phyloP scores from a whole-genome alignment of 148 eudicot species.

The Spergularia marina region DNA sequence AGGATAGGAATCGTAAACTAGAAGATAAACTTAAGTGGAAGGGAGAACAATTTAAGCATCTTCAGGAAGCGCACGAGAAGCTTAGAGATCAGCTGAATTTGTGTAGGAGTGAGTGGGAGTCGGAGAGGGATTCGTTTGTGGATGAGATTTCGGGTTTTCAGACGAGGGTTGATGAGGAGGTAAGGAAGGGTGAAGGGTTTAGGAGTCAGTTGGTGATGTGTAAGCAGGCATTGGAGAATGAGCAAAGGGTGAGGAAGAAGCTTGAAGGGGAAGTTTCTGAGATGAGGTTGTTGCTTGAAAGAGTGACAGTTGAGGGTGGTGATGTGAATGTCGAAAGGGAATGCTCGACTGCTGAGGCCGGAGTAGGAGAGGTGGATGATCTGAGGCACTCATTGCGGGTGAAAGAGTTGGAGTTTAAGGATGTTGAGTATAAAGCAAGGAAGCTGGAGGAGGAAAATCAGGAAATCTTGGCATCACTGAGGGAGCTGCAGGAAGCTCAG shows the following conservation, averaged over 20 bases:
- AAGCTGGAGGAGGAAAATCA: slow-evolving; percentile 65
- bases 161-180: slow-evolving; percentile 46
- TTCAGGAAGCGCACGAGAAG: slow-evolving; percentile 79
- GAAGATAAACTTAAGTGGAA: slow-evolving; percentile 85
- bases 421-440: slow-evolving; percentile 50
- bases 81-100: slow-evolving; percentile 36
- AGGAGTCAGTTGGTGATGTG: slow-evolving; percentile 46
- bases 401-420: slow-evolving; percentile 60
- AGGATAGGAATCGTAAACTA: slow-evolving; percentile 52
- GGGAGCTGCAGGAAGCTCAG: slow-evolving; percentile 80
- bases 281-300: slow-evolving; percentile 39
- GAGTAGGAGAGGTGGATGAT: slow-evolving; percentile 45
- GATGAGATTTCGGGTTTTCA: slow-evolving; percentile 58
- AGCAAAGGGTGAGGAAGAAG: slow-evolving; percentile 54
- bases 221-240: slow-evolving; percentile 66
- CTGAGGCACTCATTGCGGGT: slow-evolving; percentile 55
- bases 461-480: slow-evolving; percentile 46
- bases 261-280: slow-evolving; percentile 62
- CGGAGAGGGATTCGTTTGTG: slow-evolving; percentile 56
- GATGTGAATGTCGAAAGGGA: slow-evolving; percentile 43
- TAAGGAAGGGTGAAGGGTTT: slow-evolving; percentile 40
- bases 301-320: slow-evolving; percentile 32
- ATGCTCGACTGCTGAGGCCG: slow-evolving; percentile 35
- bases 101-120: slow-evolving; percentile 61
- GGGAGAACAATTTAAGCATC: slow-evolving; percentile 67